Evolutionary conservation across 1,139 yeast genomes (phyloP), one percentile per base, ranked within the genome.

Genomic region (Geotrichum citri-aurantii): DNA sequence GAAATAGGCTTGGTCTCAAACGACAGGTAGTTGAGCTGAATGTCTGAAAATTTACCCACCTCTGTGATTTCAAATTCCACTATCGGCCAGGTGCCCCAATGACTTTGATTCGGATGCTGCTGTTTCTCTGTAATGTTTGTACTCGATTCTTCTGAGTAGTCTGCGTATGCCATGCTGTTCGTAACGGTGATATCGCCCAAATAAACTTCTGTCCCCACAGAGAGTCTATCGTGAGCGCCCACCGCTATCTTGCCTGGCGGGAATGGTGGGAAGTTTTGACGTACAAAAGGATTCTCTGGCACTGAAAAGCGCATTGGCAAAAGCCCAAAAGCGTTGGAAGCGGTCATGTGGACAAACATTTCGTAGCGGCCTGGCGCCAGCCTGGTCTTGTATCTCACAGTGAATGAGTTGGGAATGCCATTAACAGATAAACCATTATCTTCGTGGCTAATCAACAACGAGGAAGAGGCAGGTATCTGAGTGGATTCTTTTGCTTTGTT

Each of bases 311-410:
- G 61, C 24, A 67, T 62, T 4, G 68, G 65, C 5, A 61, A 40
- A 40, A 69, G 54, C 29, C 61, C 64, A 27, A 59, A 63, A 12
- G 65, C 62, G 48, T 64, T 61, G 19, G 61, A 59, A 11, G 65
- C 66, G 26, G 62, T 60, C 24, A 69, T 47, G 44, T 64, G 66
- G 44, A 69, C 50, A 17, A 58, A 61, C 3, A 68, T 64, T 31
- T 62, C 63, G 60, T 69, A 67, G 7, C 60, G 47, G 5, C 71
- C 71, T 0, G 70, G 68, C 3, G 65, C 60, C 12, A 70, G 64
- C 23, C 61, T 54, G 3, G 71, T 67, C n/a, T 59, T 54, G 59
- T 68, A 65, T 51, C 59, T 55, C 23, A 70, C 55, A 26, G 40
- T 23, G 2, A 29, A 19, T n/a, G 55, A 46, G 27, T 46, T 14